Conservation (phyloP, 2,329 filamentous ascomycete species). For the Leptographium wingfieldii region DNA sequence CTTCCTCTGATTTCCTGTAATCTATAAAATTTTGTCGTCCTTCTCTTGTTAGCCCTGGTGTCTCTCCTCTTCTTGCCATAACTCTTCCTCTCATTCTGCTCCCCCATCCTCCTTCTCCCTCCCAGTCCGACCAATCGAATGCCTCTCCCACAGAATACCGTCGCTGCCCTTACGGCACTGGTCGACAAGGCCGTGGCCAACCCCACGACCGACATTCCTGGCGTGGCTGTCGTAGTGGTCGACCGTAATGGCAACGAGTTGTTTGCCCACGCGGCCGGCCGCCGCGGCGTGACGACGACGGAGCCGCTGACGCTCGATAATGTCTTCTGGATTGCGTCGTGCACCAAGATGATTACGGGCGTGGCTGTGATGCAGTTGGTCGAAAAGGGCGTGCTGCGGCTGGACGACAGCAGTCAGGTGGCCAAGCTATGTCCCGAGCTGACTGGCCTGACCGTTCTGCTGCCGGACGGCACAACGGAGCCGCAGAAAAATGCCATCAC, state of each 20-base stretch:
- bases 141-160: constrained; percentile 11
- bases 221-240: constrained; percentile 32
- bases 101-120: background rate
- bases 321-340: constrained; percentile 47
- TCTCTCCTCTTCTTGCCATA: too few species aligned
- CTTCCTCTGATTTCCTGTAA: too few species aligned
- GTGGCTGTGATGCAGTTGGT: constrained; percentile 46
- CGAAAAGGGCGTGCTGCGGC: constrained; percentile 31
- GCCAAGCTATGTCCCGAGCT: constrained; percentile 38
- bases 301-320: constrained; percentile 47
- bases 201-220: constrained; percentile 27
- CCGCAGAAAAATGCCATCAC: constrained; percentile 38
- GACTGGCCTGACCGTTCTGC: constrained; percentile 31
- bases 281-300: constrained; percentile 25
- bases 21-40: too few species aligned
- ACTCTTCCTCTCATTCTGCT: too few species aligned
- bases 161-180: constrained; percentile 15
- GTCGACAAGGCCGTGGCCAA: constrained; percentile 26
- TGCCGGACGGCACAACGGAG: constrained; percentile 23
- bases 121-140: constrained; percentile 1
- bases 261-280: constrained; percentile 35
- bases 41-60: too few species aligned
- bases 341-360: constrained; percentile 41
- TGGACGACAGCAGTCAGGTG: constrained; percentile 35
- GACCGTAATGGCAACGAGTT: constrained; percentile 32